These are phyloP conservation scores for Cucurbita maxima DNA, from an alignment of 306 rosid species.

Conservation along the genomic window DNA sequence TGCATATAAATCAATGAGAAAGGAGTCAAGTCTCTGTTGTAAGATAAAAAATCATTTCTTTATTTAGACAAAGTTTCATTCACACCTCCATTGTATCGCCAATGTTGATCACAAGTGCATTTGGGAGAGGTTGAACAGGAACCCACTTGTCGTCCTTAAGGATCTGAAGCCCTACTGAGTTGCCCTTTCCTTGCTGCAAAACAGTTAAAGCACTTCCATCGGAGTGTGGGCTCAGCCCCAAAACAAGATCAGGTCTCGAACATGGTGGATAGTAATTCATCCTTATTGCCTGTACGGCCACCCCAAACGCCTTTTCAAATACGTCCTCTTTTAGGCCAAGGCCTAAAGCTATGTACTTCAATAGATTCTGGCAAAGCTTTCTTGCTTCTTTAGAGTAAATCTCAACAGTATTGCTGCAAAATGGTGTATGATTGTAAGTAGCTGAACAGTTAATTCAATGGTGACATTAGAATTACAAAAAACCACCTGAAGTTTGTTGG, in stretches of 20 bases:
- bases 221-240: slow-evolving; percentile 95
- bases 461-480: background rate
- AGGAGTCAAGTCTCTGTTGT: background rate
- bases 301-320: slow-evolving; percentile 63
- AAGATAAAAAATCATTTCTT: background rate
- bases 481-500: slow-evolving; percentile 59
- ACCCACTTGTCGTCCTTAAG: slow-evolving; percentile 56
- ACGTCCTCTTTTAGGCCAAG: slow-evolving; percentile 38
- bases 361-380: slow-evolving; percentile 46
- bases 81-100: slow-evolving; percentile 88
- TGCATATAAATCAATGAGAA: slow-evolving; percentile 11
- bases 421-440: background rate
- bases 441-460: background rate
- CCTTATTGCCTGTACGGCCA: slow-evolving; percentile 85
- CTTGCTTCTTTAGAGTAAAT: slow-evolving; percentile 53
- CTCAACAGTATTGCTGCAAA: slow-evolving; percentile 63
- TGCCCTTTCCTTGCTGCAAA: slow-evolving; percentile 71
- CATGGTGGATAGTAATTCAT: slow-evolving; percentile 96
- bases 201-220: slow-evolving; percentile 98
- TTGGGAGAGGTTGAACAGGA: slow-evolving; percentile 63
- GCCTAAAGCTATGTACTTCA: slow-evolving; percentile 52
- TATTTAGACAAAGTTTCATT: background rate
- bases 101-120: slow-evolving; percentile 82
- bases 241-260: slow-evolving; percentile 89
- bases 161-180: slow-evolving; percentile 79